Evolutionary conservation across 1,284 basidiomycete species (phyloP).

Genomic region (Apiotrichum laibachii): DNA sequence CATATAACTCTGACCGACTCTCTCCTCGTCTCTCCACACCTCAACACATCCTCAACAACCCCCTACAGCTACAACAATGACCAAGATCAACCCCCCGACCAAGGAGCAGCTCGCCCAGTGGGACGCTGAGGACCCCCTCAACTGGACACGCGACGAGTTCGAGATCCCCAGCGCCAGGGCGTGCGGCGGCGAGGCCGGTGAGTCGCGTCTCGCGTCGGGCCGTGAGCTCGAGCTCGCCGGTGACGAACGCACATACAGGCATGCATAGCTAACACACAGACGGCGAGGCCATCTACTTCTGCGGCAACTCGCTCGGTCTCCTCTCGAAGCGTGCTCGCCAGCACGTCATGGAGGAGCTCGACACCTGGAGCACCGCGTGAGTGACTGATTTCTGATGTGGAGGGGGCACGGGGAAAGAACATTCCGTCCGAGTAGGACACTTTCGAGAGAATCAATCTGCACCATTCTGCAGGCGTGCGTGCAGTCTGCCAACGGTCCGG

Average conservation of each 20-base stretch:
- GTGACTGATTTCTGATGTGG: constrained; percentile 12
- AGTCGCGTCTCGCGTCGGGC: constrained; percentile 8
- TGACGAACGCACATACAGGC: neutral
- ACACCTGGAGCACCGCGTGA: constrained; percentile 80
- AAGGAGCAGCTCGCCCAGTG: constrained; percentile 26
- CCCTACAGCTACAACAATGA: constrained; percentile 9
- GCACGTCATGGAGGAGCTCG: constrained; percentile 77
- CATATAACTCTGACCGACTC: neutral
- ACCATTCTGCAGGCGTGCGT: too few relatives aligned
- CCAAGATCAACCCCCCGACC: constrained; percentile 10
- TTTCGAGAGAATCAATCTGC: neutral
- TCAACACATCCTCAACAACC: neutral
- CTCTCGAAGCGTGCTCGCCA: constrained; percentile 69
- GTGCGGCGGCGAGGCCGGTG: constrained; percentile 46
- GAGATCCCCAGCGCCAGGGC: constrained; percentile 45
- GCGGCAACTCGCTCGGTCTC: constrained; percentile 91
- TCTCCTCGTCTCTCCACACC: neutral
- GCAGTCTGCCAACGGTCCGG: neutral
- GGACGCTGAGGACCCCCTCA: constrained; percentile 45
- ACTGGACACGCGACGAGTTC: constrained; percentile 50
- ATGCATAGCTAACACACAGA: constrained; percentile 24
- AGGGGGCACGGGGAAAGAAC: neutral
- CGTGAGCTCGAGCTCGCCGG: neutral
- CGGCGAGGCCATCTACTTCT: constrained; percentile 68
- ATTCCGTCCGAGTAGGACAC: neutral